phyloP scores from a whole-genome alignment of 495 filamentous ascomycete genomes.

The Aspergillus asperescens region DNA sequence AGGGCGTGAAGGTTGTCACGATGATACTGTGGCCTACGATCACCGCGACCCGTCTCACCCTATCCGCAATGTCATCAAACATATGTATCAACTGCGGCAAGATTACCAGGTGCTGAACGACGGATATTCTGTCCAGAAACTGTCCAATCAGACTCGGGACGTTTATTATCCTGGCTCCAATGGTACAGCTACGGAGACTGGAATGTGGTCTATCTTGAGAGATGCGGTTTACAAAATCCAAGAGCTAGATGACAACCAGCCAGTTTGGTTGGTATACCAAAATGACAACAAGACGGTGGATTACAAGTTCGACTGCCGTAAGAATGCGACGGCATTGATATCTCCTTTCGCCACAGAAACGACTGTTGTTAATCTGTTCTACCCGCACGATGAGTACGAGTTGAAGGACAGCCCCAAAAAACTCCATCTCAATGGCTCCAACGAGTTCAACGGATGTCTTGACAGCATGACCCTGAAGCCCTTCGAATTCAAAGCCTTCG shows the following conservation, averaged over 20 bases:
- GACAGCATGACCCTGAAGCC: constrained; percentile 47
- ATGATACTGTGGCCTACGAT: constrained; percentile 54
- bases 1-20: constrained; percentile 53
- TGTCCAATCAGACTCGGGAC: constrained; percentile 55
- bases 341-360: constrained; percentile 53
- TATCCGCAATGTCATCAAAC: constrained; percentile 60
- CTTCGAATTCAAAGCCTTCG: constrained; percentile 61
- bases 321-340: constrained; percentile 45
- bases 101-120: constrained; percentile 58
- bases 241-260: constrained; percentile 50
- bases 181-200: constrained; percentile 53
- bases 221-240: constrained; percentile 47
- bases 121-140: constrained; percentile 54
- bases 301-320: constrained; percentile 57
- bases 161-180: constrained; percentile 51
- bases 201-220: constrained; percentile 62
- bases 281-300: constrained; percentile 54
- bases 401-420: constrained; percentile 37
- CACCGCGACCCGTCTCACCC: constrained; percentile 67
- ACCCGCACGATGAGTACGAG: constrained; percentile 53
- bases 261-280: constrained; percentile 63
- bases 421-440: constrained; percentile 41
- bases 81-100: constrained; percentile 59
- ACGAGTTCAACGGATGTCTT: constrained; percentile 52
- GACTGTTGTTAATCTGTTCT: constrained; percentile 63